A percentile compares a stretch with the other conserved stretches of the same genome.
Evolutionary conservation across 1,284 basidiomycete species (phyloP).

Genomic region (Apiotrichum laibachii): DNA sequence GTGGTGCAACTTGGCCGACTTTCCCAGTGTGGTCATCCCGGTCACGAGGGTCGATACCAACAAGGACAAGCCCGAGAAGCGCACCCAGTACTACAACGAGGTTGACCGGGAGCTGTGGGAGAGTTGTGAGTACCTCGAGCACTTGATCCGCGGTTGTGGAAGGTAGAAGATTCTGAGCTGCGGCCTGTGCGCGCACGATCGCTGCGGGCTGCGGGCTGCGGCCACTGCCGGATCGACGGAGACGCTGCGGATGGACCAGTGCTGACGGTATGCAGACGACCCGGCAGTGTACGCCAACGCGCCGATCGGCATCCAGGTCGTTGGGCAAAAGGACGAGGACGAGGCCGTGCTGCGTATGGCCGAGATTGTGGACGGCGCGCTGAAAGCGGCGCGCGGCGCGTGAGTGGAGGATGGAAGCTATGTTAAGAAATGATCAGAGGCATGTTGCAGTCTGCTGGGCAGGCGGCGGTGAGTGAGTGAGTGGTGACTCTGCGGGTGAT

Average conservation of each 20-base stretch:
- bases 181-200: no score
- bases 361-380: conserved; percentile 17
- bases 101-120: conserved; percentile 57
- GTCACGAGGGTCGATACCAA: conserved; percentile 57
- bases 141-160: no score
- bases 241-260: background rate
- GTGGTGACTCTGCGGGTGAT: no score
- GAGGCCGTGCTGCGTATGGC: conserved; percentile 53
- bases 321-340: conserved; percentile 66
- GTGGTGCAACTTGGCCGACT: conserved; percentile 54
- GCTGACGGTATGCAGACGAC: conserved; percentile 54
- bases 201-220: no score
- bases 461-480: no score
- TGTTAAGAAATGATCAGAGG: no score
- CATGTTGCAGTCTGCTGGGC: no score
- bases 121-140: conserved; percentile 61
- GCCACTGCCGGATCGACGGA: no score
- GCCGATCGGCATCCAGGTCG: conserved; percentile 64
- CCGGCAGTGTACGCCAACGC: conserved; percentile 59
- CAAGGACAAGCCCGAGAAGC: conserved; percentile 53
- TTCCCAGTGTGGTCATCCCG: conserved; percentile 62
- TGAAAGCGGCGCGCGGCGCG: conserved; percentile 6
- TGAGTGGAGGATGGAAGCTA: no score
- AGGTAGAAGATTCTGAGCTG: no score
- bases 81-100: conserved; percentile 53